Conservation (phyloP, 345 rosid genomes). For the Linum tenue region DNA sequence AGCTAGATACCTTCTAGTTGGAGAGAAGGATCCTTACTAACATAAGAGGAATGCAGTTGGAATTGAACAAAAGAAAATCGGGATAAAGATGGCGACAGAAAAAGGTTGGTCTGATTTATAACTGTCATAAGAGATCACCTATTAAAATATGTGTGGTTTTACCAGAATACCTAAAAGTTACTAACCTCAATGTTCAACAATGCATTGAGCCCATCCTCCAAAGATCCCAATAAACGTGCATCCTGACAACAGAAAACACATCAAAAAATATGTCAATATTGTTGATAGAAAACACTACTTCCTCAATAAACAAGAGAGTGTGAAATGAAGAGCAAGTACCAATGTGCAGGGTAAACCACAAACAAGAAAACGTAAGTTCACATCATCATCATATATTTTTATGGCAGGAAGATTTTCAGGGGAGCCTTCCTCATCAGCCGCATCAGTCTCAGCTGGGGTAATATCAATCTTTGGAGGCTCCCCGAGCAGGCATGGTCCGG, state of each 20-base stretch:
- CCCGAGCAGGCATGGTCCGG: conserved; percentile 74
- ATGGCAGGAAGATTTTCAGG: conserved; percentile 67
- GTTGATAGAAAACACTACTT: conserved; percentile 3
- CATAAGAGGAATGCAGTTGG: too few relatives aligned
- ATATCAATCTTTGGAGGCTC: conserved; percentile 82
- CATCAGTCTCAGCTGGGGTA: conserved; percentile 47
- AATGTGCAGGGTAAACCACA: conserved; percentile 57
- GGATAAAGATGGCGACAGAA: background rate
- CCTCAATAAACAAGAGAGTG: conserved; percentile 15
- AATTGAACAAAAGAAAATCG: background rate
- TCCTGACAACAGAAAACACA: conserved; percentile 45
- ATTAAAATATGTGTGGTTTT: background rate
- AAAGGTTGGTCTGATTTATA: background rate
- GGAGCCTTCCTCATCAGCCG: conserved; percentile 65
- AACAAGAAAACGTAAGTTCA: conserved; percentile 72
- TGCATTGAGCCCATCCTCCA: conserved; percentile 92
- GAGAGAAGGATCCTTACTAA: too few relatives aligned
- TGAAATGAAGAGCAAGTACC: conserved; percentile 38
- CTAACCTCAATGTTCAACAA: conserved; percentile 91
- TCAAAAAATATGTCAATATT: conserved; percentile 10
- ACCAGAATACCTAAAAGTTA: conserved; percentile 7
- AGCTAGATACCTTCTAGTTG: background rate
- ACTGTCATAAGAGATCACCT: too few relatives aligned
- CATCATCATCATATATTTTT: conserved; percentile 93
- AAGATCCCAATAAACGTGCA: conserved; percentile 45